A percentile compares a stretch with the other conserved stretches of the same genome.
Evolutionary conservation across 225 moss, liverwort and hornwort genomes (phyloP).

Genomic region (Physcomitrellopsis africana): DNA sequence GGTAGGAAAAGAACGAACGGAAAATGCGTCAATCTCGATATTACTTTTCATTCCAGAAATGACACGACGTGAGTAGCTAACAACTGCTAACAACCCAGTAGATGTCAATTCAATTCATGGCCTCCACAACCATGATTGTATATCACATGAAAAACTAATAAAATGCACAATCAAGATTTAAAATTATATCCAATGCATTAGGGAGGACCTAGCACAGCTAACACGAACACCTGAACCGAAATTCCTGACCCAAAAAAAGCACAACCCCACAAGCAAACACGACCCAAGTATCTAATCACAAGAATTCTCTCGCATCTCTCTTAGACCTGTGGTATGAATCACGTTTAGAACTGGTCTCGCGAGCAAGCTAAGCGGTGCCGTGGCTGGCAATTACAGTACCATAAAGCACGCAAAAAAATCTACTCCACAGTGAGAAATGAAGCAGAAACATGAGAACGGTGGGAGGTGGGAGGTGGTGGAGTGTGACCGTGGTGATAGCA

Average conservation of each 20-base stretch:
- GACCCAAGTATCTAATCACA: not conserved
- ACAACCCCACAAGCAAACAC: not conserved
- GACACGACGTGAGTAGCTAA: not conserved
- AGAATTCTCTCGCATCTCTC: not conserved
- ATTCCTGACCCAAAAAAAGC: not conserved
- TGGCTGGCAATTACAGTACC: not conserved
- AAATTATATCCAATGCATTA: not conserved
- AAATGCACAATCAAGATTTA: not conserved
- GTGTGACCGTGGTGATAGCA: conserved; percentile 61
- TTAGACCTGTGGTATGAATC: not conserved
- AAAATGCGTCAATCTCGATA: not conserved
- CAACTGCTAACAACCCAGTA: not conserved
- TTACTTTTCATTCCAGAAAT: not conserved
- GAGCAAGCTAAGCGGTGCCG: not conserved
- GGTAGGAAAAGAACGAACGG: not conserved
- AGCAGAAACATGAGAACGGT: not conserved
- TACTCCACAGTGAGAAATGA: not conserved
- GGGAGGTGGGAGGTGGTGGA: not conserved
- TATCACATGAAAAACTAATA: not conserved
- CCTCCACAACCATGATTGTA: not conserved
- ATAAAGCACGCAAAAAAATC: not conserved
- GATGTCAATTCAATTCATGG: no score
- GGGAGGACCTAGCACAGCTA: conserved; percentile 8
- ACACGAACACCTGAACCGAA: not conserved
- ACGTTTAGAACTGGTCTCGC: not conserved